Conservation (phyloP, 2,329 filamentous ascomycete species). For the Talaromyces pinophilus region DNA sequence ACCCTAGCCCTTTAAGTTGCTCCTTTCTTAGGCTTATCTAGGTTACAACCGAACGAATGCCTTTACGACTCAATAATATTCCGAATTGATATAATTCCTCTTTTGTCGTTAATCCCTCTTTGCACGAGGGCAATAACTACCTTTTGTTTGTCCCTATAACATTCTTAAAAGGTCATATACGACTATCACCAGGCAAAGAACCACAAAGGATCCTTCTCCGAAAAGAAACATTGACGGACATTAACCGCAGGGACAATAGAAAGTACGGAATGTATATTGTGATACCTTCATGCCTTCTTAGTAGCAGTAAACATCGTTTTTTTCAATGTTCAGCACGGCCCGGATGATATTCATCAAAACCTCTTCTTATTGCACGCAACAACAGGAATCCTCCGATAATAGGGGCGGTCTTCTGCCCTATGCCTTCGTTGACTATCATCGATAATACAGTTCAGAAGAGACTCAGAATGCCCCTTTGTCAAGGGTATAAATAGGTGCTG, state of each 20-base stretch:
- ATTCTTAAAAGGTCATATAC: background rate
- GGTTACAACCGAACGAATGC: background rate
- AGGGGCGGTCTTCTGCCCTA: background rate
- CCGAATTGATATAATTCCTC: too few species aligned
- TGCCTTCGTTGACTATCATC: background rate
- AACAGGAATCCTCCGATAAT: background rate
- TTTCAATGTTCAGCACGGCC: background rate
- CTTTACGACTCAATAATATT: background rate
- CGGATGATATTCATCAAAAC: background rate
- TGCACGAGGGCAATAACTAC: background rate
- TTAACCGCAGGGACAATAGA: background rate
- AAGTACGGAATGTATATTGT: background rate
- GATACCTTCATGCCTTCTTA: background rate
- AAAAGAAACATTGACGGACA: background rate
- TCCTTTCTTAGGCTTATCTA: too few species aligned
- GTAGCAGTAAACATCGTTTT: background rate
- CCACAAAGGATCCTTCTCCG: background rate
- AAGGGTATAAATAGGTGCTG: background rate
- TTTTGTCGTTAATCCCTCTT: background rate
- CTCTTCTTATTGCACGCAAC: background rate
- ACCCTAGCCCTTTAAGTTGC: background rate
- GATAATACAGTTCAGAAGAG: background rate
- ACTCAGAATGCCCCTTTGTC: background rate
- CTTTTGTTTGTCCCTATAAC: background rate
- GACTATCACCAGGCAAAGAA: background rate